A percentile compares a stretch with the other conserved stretches of the same genome.
Evolutionary conservation across 1,139 yeast species (phyloP).

Genomic region (Suhomyces kunorum): DNA sequence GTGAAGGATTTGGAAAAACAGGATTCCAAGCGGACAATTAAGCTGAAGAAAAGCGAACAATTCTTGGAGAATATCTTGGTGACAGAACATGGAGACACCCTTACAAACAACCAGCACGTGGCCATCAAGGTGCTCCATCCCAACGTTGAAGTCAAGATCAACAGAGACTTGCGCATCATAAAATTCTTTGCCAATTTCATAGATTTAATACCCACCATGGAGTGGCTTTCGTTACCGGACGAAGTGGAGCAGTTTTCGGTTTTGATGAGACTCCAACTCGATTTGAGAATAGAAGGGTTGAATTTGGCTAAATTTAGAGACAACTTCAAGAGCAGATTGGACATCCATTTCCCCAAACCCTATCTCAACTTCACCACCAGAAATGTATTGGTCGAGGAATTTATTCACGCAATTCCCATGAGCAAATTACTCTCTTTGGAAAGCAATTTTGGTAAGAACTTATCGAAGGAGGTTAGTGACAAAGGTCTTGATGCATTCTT

Average conservation of each 20-base stretch:
- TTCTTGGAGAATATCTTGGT: conserved; percentile 40
- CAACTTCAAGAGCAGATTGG: conserved; percentile 59
- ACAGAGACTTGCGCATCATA: conserved; percentile 85
- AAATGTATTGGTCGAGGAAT: conserved; percentile 82
- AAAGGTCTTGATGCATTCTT: conserved; percentile 88
- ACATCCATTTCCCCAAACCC: conserved; percentile 82
- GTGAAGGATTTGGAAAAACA: conserved; percentile 33
- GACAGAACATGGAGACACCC: conserved; percentile 38
- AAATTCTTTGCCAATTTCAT: conserved; percentile 69
- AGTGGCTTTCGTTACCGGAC: conserved; percentile 93
- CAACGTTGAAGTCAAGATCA: conserved; percentile 66
- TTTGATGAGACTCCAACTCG: conserved; percentile 87
- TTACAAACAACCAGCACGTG: conserved; percentile 57
- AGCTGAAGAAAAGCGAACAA: conserved; percentile 19
- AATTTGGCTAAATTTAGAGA: conserved; percentile 69
- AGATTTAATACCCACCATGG: conserved; percentile 86
- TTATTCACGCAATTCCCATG: conserved; percentile 81
- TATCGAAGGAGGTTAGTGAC: conserved; percentile 79
- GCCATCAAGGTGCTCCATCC: conserved; percentile 96
- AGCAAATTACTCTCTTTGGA: conserved; percentile 53
- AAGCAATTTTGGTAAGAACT: conserved; percentile 49
- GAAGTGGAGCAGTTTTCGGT: conserved; percentile 87
- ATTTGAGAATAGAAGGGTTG: conserved; percentile 83
- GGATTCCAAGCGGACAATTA: conserved; percentile 11
- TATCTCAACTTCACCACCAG: conserved; percentile 65